Base-by-base conservation (phyloP, 1,284 basidiomycete genomes). In the Gomphus sp. region DNA sequence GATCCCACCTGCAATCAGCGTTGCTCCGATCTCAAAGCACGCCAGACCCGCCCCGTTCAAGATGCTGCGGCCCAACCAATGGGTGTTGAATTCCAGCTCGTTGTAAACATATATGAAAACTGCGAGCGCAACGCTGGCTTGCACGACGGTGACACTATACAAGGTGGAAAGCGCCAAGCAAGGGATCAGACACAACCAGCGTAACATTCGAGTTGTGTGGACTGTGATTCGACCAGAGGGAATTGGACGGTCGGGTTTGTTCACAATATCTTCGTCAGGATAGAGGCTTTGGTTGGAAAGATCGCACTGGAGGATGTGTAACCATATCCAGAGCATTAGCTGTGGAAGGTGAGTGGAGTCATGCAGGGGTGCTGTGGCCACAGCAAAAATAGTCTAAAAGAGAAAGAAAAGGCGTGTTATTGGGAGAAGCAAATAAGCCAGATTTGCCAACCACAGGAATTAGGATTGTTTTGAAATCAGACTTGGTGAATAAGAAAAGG, bases 281-380 rank as follows among this genome's bases (percentile, higher is more conserved):
- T 62, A 64, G 18, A 66, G 51, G 3, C 61, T 66, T 62, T 79
- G 77, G 62, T 79, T 79, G 7, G 76, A 74, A 16, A 75, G 63
- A 48, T 72, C 68, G 63, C 66, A 69, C 18, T 73, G 73, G 6
- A 79, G 66, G 10, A 76, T 62, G 55, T 76, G 72, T 0, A 76
- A 56, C 76, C 76, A 78, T n/a, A 71, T 70, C 77, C 77, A 78
- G 16, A 71, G 58, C 1, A 69, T 52, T n/a, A 60, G 59, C 25
- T 59, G 65, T 0, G 63, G 59, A 0, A 72, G 51, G 1, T 61
- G 61, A 3, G 48, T 28, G 5, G 59, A n/a, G 9, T 61, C 67
- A 3, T 64, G 51, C 1, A 67, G 18, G 0, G 72, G 70, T 0
- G 73, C 69, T 3, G 70, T 64, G 3, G 67, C 69, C 47, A 52